phyloP scores from a whole-genome alignment of 352 stramenopile species.

The Globisporangium solare region DNA sequence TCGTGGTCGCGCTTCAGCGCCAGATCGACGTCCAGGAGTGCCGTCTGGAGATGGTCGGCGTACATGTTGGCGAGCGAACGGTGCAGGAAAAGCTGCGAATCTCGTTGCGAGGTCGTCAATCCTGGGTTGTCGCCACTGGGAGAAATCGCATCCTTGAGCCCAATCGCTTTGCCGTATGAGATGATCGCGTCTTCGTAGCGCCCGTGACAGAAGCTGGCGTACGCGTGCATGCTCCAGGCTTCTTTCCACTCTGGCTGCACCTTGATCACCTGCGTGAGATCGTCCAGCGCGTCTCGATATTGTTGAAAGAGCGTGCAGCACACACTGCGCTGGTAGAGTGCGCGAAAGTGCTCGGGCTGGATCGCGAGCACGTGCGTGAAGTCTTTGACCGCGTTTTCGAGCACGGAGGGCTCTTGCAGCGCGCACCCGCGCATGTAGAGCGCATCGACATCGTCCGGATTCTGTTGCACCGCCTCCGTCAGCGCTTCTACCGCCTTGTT shows the following conservation, averaged over 20 bases:
- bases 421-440: slow-evolving; percentile 46
- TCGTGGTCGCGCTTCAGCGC: slow-evolving; percentile 35
- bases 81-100: slow-evolving; percentile 34
- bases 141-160: slow-evolving; percentile 13
- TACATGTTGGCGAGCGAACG: slow-evolving; percentile 32
- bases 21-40: slow-evolving; percentile 31
- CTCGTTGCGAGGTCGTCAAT: slow-evolving; percentile 6
- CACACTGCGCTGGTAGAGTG: slow-evolving; percentile 37
- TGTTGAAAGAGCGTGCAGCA: slow-evolving; percentile 30
- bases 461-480: slow-evolving; percentile 32
- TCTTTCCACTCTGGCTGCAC: slow-evolving; percentile 36
- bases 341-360: slow-evolving; percentile 16
- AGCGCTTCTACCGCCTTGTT: slow-evolving; percentile 38
- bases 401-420: slow-evolving; percentile 43
- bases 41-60: slow-evolving; percentile 11
- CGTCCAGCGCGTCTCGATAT: slow-evolving; percentile 25
- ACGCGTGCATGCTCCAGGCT: slow-evolving; percentile 36
- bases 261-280: slow-evolving; percentile 22
- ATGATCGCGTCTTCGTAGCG: slow-evolving; percentile 25
- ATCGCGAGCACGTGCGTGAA: slow-evolving; percentile 27
- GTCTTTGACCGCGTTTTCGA: slow-evolving; percentile 35
- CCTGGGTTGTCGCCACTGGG: neutral
- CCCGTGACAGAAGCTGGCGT: slow-evolving; percentile 31
- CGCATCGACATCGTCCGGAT: slow-evolving; percentile 20
- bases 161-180: slow-evolving; percentile 34